These are phyloP conservation scores for Spirogloea muscicola DNA, from an alignment of 139 green algal species.

Conservation along the genomic window DNA sequence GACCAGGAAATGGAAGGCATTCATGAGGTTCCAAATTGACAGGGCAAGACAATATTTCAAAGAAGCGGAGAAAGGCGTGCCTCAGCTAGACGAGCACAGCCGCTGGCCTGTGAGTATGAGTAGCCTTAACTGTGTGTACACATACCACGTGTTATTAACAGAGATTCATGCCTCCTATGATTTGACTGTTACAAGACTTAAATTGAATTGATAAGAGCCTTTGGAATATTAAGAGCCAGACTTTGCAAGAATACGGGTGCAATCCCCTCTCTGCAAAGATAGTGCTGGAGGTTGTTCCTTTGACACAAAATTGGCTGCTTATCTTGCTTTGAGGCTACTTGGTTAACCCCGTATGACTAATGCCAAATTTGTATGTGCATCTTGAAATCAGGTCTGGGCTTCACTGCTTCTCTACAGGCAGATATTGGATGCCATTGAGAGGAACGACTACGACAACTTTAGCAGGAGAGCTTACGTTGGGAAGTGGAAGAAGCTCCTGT, in stretches of 20 bases:
- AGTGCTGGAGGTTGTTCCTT: too few relatives aligned
- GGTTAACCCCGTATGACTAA: background rate
- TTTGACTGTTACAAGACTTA: too few relatives aligned
- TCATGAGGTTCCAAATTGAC: slow-evolving; percentile 97
- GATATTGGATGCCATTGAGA: slow-evolving; percentile 95
- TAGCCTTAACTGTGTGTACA: too few relatives aligned
- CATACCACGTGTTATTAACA: too few relatives aligned
- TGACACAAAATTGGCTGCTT: background rate
- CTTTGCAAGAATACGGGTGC: too few relatives aligned
- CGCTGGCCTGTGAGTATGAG: slow-evolving; percentile 76
- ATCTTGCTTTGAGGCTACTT: background rate
- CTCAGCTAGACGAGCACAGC: slow-evolving; percentile 72
- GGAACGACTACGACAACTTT: slow-evolving; percentile 99
- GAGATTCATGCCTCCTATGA: too few relatives aligned
- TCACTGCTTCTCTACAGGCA: slow-evolving; percentile 92
- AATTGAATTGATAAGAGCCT: too few relatives aligned
- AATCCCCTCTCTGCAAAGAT: too few relatives aligned
- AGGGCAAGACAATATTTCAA: slow-evolving; percentile 79
- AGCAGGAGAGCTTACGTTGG: slow-evolving; percentile 88
- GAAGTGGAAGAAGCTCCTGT: slow-evolving; percentile 67
- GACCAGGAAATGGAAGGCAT: slow-evolving; percentile 76
- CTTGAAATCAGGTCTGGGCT: slow-evolving; percentile 72
- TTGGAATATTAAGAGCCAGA: too few relatives aligned
- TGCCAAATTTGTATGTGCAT: background rate
- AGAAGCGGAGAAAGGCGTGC: slow-evolving; percentile 43